Conservation (phyloP, 2,329 filamentous ascomycete genomes). For the Hypoxylon sp. region DNA sequence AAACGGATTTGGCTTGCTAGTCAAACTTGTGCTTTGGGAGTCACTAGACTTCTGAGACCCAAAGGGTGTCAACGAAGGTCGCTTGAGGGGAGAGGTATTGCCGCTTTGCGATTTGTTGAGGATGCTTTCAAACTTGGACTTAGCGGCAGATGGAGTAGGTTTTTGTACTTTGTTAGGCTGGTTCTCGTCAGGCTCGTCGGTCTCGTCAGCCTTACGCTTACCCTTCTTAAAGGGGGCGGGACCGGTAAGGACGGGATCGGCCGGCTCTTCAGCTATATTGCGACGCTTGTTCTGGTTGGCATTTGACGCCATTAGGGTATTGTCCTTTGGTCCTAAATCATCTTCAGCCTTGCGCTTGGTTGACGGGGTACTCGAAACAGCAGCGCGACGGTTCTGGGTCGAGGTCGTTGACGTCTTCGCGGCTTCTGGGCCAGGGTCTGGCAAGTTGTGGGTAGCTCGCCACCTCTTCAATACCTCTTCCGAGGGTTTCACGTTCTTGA, state of each 20-base stretch:
- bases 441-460: constrained; percentile 67
- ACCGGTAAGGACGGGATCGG: constrained; percentile 51
- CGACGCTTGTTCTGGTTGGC: constrained; percentile 63
- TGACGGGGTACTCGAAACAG: constrained; percentile 50
- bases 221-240: constrained; percentile 57
- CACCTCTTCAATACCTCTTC: constrained; percentile 69
- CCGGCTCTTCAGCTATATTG: constrained; percentile 54
- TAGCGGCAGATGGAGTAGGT: constrained; percentile 64
- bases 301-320: constrained; percentile 52
- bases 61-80: constrained; percentile 33
- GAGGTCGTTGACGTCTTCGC: constrained; percentile 49
- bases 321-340: constrained; percentile 57
- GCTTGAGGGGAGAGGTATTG: constrained; percentile 46
- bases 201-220: constrained; percentile 64
- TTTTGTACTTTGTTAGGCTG: constrained; percentile 65
- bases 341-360: constrained; percentile 70
- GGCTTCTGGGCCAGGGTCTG: constrained; percentile 61
- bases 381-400: constrained; percentile 48
- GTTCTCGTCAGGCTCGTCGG: constrained; percentile 59
- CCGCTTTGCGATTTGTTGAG: constrained; percentile 61
- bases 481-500: constrained; percentile 71
- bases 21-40: constrained; percentile 48
- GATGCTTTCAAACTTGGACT: constrained; percentile 68
- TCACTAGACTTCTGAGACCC: constrained; percentile 39
- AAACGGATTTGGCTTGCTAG: constrained; percentile 47